A percentile compares a stretch with the other conserved stretches of the same genome.
These are phyloP conservation scores for Malassezia yamatoensis DNA, from an alignment of 1,284 basidiomycete species.

Conservation along the genomic window DNA sequence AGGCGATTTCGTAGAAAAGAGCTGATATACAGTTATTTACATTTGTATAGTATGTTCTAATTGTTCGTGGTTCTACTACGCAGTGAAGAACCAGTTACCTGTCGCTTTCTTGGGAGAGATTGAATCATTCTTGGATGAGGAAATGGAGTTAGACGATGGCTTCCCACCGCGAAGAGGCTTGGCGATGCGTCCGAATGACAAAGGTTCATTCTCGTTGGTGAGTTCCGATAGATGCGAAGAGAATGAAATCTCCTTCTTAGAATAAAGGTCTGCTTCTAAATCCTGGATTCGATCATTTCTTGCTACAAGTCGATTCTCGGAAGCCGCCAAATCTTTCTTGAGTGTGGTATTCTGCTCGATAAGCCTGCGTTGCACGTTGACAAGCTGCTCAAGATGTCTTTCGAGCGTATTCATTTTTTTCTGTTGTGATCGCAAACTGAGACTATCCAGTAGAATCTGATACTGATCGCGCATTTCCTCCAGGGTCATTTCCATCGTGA, in stretches of 20 bases:
- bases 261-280: slow-evolving; percentile 75
- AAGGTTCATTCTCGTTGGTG: background rate
- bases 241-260: background rate
- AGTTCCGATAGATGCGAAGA: background rate
- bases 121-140: background rate
- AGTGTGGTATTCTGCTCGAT: slow-evolving; percentile 95
- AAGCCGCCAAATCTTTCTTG: slow-evolving; percentile 95
- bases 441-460: slow-evolving; percentile 93
- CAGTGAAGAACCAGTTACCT: slow-evolving; percentile 11
- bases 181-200: slow-evolving; percentile 76
- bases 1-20: too few relatives aligned
- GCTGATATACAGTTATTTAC: too few relatives aligned
- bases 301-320: slow-evolving; percentile 87
- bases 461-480: slow-evolving; percentile 99
- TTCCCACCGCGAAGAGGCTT: slow-evolving; percentile 81
- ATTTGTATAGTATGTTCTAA: too few relatives aligned
- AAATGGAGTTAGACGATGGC: background rate
- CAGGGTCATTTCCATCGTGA: slow-evolving; percentile 95
- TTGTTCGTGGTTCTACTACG: too few relatives aligned
- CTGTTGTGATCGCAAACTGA: slow-evolving; percentile 94
- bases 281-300: slow-evolving; percentile 80
- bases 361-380: slow-evolving; percentile 93
- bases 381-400: slow-evolving; percentile 90
- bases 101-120: slow-evolving; percentile 7
- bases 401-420: slow-evolving; percentile 99